phyloP scores from a whole-genome alignment of 352 stramenopile genomes.

The Phytophthora vignae region DNA sequence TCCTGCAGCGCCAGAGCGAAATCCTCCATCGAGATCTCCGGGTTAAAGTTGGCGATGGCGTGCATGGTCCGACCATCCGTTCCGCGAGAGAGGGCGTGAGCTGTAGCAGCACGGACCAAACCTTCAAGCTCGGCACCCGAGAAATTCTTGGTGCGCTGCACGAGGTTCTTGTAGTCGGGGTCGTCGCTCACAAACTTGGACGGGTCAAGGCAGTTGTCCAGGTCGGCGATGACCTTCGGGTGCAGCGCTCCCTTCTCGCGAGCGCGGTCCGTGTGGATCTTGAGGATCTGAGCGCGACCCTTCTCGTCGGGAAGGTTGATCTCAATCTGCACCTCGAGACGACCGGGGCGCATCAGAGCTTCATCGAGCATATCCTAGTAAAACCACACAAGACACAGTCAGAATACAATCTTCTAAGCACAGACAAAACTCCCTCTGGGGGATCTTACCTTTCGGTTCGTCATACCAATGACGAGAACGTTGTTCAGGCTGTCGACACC shows the following conservation, averaged over 20 bases:
- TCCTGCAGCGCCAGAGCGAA: slow-evolving; percentile 96
- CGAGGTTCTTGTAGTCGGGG: slow-evolving; percentile 91
- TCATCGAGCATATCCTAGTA: slow-evolving; percentile 93
- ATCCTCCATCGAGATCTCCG: slow-evolving; percentile 91
- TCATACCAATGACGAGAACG: slow-evolving; percentile 99
- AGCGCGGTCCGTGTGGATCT: slow-evolving; percentile 96
- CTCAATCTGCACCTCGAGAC: slow-evolving; percentile 99
- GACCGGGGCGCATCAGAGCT: slow-evolving; percentile 97
- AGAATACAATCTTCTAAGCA: background rate
- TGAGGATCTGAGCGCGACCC: slow-evolving; percentile 97
- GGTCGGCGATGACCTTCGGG: slow-evolving; percentile 72
- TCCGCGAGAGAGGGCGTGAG: slow-evolving; percentile 83
- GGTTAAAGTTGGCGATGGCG: slow-evolving; percentile 79
- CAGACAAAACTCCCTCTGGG: background rate
- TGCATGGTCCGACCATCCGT: slow-evolving; percentile 89
- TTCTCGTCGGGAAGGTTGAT: slow-evolving; percentile 98
- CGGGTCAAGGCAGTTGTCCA: slow-evolving; percentile 78
- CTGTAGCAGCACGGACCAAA: slow-evolving; percentile 95
- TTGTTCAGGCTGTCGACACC: slow-evolving; percentile 99
- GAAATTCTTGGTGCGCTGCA: slow-evolving; percentile 99
- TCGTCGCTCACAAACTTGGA: slow-evolving; percentile 70
- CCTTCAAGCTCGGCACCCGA: slow-evolving; percentile 98
- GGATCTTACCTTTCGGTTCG: slow-evolving; percentile 96
- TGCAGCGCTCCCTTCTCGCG: slow-evolving; percentile 80
- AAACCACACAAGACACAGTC: background rate